These are phyloP conservation scores for Talinum fruticosum DNA, from an alignment of 148 eudicot species.

Conservation along the genomic window DNA sequence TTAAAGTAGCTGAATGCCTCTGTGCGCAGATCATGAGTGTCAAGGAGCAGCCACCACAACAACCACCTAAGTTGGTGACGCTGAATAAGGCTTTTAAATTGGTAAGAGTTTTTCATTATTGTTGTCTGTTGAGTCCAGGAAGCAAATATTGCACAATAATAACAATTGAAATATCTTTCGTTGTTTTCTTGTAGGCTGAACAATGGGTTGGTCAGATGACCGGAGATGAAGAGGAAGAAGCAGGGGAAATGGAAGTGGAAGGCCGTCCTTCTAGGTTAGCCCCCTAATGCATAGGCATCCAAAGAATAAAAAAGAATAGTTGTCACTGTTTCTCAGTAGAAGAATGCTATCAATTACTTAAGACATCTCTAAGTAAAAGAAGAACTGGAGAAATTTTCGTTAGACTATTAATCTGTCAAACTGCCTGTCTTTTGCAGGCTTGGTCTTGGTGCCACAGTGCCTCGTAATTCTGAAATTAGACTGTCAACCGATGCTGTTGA, in stretches of 20 bases:
- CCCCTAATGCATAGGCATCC: too few relatives aligned
- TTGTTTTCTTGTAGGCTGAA: constrained; percentile 51
- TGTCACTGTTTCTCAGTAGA: too few relatives aligned
- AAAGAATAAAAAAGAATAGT: too few relatives aligned
- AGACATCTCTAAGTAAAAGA: too few relatives aligned
- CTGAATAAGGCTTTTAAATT: constrained; percentile 43
- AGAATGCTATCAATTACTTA: too few relatives aligned
- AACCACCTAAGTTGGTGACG: constrained; percentile 37
- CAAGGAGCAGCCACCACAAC: constrained; percentile 24
- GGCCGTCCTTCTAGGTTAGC: constrained; percentile 68
- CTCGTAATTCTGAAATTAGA: constrained; percentile 38
- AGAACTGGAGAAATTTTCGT: too few relatives aligned
- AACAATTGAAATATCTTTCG: too few relatives aligned
- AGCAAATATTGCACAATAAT: too few relatives aligned
- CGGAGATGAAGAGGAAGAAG: constrained; percentile 43
- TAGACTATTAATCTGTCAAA: too few relatives aligned
- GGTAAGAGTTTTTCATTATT: constrained; percentile 21
- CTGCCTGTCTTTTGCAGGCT: constrained; percentile 42
- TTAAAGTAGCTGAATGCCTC: neutral
- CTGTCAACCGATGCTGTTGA: constrained; percentile 51
- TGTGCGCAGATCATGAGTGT: constrained; percentile 20
- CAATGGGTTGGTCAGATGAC: constrained; percentile 75
- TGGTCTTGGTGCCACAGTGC: constrained; percentile 73
- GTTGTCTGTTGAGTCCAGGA: neutral
- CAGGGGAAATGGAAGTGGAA: constrained; percentile 40